Evolutionary conservation across 805 yeast genomes (phyloP).

Genomic region (Candida anglica): DNA sequence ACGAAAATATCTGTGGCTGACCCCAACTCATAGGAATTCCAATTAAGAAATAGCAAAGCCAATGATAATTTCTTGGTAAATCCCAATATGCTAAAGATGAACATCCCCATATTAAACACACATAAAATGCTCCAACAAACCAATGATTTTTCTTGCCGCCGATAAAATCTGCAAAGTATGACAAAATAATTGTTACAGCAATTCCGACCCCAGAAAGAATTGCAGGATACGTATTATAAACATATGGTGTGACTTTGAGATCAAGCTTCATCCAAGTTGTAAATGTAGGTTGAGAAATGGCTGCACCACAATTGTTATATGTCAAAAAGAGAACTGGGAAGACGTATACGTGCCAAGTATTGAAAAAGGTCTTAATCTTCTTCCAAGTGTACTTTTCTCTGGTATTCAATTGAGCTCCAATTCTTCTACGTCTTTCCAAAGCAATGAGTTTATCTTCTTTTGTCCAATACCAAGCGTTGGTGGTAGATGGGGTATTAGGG

Average conservation of each 20-base stretch:
- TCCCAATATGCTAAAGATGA: constrained; percentile 45
- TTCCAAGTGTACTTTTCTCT: constrained; percentile 36
- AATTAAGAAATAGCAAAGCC: constrained; percentile 46
- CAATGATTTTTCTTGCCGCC: constrained; percentile 32
- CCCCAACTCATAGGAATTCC: constrained; percentile 50
- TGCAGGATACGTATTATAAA: constrained; percentile 33
- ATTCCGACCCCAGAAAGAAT: constrained; percentile 23
- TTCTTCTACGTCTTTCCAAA: constrained; percentile 40
- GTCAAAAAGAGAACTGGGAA: constrained; percentile 39
- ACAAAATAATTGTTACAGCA: constrained; percentile 16
- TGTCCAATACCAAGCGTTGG: constrained; percentile 27
- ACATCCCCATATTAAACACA: constrained; percentile 38
- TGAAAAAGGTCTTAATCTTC: constrained; percentile 39
- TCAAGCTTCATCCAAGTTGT: constrained; percentile 32
- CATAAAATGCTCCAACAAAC: constrained; percentile 34
- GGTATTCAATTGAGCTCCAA: constrained; percentile 39
- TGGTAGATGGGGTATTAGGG: constrained; percentile 33
- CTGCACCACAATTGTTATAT: constrained; percentile 31
- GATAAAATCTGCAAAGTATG: constrained; percentile 26
- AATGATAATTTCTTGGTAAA: constrained; percentile 45
- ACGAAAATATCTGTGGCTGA: constrained; percentile 52
- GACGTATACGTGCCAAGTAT: constrained; percentile 46
- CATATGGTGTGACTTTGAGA: constrained; percentile 20
- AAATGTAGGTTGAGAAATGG: constrained; percentile 32
- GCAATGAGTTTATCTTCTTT: constrained; percentile 38